Conservation (phyloP, 257 asterid genomes). For the Asclepias syriaca region DNA sequence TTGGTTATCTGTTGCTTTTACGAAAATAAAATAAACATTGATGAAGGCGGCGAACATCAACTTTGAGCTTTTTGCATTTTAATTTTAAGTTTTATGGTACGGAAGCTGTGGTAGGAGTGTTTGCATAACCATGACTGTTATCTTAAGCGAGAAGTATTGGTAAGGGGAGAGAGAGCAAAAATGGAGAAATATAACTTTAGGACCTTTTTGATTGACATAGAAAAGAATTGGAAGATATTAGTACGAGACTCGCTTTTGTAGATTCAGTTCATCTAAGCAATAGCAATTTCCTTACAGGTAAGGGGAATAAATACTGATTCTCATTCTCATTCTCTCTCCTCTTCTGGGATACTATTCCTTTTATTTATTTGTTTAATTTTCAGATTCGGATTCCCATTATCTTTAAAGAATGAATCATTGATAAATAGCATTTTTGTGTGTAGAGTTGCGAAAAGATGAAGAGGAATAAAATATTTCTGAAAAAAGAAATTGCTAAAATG, state of each 20-base stretch:
- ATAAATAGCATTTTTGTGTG: not conserved
- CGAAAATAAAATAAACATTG: too few species aligned
- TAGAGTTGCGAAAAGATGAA: not conserved
- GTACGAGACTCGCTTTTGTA: not conserved
- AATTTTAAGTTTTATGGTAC: too few species aligned
- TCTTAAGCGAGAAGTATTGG: too few species aligned
- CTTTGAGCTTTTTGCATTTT: too few species aligned
- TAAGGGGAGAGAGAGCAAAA: not conserved
- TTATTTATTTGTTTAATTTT: too few species aligned
- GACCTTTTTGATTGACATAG: not conserved
- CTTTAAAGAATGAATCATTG: not conserved
- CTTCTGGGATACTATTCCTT: not conserved
- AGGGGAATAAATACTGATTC: not conserved
- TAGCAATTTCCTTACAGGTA: not conserved
- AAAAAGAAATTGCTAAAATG: not conserved
- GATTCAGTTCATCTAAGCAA: not conserved
- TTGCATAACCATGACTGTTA: too few species aligned
- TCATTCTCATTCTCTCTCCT: not conserved
- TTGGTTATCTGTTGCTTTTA: too few species aligned
- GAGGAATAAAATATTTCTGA: not conserved
- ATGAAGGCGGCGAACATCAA: too few species aligned
- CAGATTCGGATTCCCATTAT: not conserved
- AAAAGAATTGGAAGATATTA: not conserved
- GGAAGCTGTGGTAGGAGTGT: too few species aligned
- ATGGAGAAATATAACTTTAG: not conserved